phyloP scores from a whole-genome alignment of 169 alveolate species.

The Amoebophrya sp. region DNA sequence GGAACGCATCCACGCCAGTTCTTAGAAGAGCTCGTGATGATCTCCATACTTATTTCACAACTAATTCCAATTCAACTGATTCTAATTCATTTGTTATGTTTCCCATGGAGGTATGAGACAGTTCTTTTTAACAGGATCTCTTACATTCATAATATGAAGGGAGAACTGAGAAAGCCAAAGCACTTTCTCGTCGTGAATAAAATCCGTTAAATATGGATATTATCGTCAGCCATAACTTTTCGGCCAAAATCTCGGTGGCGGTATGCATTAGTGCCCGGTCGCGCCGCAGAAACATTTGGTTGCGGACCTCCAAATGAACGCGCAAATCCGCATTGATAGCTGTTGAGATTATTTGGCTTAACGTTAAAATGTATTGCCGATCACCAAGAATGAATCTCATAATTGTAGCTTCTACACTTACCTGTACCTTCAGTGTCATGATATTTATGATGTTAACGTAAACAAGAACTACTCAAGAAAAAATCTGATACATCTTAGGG shows the following conservation, averaged over 20 bases:
- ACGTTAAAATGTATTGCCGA: no score
- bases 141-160: no score
- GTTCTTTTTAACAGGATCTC: background rate
- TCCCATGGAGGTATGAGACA: background rate
- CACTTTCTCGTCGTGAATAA: background rate
- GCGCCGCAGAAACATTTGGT: background rate
- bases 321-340: background rate
- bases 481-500: background rate
- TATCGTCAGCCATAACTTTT: background rate
- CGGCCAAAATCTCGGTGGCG: background rate
- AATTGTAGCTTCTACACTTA: no score
- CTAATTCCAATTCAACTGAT: background rate
- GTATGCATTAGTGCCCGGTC: background rate
- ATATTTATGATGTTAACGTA: no score
- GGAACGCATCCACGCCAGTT: no score
- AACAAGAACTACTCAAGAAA: no score
- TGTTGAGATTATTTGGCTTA: no score
- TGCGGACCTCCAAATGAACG: background rate
- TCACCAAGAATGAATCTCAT: no score
- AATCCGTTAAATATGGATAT: background rate
- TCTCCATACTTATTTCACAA: background rate
- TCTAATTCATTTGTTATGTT: background rate
- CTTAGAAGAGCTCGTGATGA: background rate
- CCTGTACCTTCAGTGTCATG: no score
- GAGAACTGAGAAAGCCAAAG: background rate